phyloP scores from a whole-genome alignment of 805 yeast genomes.

The Teunomyces gatunensis region DNA sequence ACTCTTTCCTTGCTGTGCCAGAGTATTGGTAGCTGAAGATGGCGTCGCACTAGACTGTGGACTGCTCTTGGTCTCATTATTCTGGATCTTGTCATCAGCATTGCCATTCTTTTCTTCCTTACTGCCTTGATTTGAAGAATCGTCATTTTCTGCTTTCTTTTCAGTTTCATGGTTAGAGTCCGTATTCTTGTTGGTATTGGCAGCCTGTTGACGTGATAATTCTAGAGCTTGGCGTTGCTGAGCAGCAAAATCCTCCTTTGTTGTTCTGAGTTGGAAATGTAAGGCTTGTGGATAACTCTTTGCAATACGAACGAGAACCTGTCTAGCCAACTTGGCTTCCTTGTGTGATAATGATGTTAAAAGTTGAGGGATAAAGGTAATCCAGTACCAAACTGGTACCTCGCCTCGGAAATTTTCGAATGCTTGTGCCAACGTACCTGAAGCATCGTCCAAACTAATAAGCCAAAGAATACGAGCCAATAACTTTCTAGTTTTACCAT shows the following conservation, averaged over 20 bases:
- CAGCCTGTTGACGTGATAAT: conserved; percentile 21
- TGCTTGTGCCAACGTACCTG: conserved; percentile 78
- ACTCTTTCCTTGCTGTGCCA: conserved; percentile 1
- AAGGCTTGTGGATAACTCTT: conserved; percentile 96
- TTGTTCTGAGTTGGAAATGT: conserved; percentile 92
- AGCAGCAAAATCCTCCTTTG: conserved; percentile 89
- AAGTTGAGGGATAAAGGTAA: conserved; percentile 92
- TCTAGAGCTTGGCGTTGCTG: conserved; percentile 71
- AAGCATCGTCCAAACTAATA: conserved; percentile 82
- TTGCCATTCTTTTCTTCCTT: conserved; percentile 2
- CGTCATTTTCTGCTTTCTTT: conserved; percentile 6
- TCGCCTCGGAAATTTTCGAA: conserved; percentile 93
- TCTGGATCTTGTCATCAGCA: neutral
- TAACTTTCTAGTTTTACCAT: conserved; percentile 82
- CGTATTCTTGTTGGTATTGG: conserved; percentile 5
- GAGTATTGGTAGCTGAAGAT: neutral
- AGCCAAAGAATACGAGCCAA: conserved; percentile 92
- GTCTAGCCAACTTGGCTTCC: conserved; percentile 87
- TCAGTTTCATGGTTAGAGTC: conserved; percentile 5
- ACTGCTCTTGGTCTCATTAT: neutral
- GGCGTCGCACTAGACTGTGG: neutral
- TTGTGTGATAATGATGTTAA: conserved; percentile 85
- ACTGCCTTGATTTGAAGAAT: conserved; percentile 5
- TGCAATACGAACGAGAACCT: conserved; percentile 85
- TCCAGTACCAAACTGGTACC: conserved; percentile 99